Evolutionary conservation across 2,329 filamentous ascomycete genomes (phyloP).

Genomic region (Metarhizium album): DNA sequence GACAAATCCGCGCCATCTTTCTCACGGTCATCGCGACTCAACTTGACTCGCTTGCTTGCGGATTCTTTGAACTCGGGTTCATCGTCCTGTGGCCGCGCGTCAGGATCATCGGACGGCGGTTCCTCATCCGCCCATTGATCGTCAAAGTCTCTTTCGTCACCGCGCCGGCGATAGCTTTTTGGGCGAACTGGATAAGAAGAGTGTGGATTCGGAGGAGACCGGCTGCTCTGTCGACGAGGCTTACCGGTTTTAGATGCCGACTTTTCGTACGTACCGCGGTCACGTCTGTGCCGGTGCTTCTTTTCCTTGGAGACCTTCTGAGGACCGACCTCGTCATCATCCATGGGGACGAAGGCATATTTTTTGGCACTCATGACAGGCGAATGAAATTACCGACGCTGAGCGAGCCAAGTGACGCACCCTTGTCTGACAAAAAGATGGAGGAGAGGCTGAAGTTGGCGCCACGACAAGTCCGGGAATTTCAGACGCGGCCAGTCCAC

Average conservation of each 20-base stretch:
- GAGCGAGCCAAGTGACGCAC: not conserved
- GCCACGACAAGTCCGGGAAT: not conserved
- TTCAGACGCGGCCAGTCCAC: not conserved
- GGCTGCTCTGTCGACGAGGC: slow-evolving; percentile 19
- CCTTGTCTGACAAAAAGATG: not conserved
- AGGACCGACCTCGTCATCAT: slow-evolving; percentile 48
- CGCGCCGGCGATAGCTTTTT: slow-evolving; percentile 32
- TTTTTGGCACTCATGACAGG: slow-evolving; percentile 42
- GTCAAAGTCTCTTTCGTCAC: slow-evolving; percentile 46
- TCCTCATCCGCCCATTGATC: slow-evolving; percentile 79
- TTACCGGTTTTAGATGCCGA: slow-evolving; percentile 16
- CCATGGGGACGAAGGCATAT: slow-evolving; percentile 59
- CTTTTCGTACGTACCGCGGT: slow-evolving; percentile 21
- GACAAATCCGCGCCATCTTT: slow-evolving; percentile 36
- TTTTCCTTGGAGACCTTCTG: slow-evolving; percentile 41
- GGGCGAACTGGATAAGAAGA: slow-evolving; percentile 21
- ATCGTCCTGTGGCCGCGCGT: slow-evolving; percentile 27
- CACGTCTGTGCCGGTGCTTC: slow-evolving; percentile 19
- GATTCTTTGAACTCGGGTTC: slow-evolving; percentile 56
- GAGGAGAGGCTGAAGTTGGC: not conserved
- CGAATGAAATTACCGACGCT: not conserved
- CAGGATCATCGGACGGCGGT: slow-evolving; percentile 30
- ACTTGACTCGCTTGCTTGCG: slow-evolving; percentile 58
- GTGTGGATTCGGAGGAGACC: slow-evolving; percentile 22
- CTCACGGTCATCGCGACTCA: slow-evolving; percentile 42